These are phyloP conservation scores for Aspergillus pseudoviridinutans DNA, from an alignment of 2,329 filamentous ascomycete species.

Conservation along the genomic window DNA sequence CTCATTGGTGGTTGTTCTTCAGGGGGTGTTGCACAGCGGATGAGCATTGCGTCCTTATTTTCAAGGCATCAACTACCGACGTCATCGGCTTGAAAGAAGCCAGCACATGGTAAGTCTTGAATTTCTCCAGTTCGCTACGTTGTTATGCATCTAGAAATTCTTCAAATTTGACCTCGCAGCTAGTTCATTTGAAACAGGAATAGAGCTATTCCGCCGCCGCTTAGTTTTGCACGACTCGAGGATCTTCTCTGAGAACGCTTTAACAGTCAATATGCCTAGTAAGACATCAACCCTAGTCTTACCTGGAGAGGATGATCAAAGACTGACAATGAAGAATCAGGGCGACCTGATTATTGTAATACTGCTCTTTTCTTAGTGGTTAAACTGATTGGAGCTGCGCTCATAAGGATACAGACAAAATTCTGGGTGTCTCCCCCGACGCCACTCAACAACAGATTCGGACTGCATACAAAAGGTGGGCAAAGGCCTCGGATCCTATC, in stretches of 20 bases:
- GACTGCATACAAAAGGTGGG: conserved; percentile 85
- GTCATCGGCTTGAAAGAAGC: not conserved
- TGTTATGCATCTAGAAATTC: not conserved
- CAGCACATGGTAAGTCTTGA: not conserved
- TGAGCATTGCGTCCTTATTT: not conserved
- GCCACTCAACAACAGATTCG: conserved; percentile 81
- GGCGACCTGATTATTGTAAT: conserved; percentile 41
- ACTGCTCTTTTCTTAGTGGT: not conserved
- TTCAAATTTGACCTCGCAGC: not conserved
- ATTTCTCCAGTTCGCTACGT: not conserved
- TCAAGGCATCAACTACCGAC: not conserved
- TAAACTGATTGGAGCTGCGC: not conserved
- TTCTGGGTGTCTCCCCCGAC: conserved; percentile 68
- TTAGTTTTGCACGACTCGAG: not conserved
- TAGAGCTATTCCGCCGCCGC: not conserved
- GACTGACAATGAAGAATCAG: conserved; percentile 6
- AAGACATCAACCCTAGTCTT: conserved; percentile 8
- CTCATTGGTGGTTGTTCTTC: not conserved
- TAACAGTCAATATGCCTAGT: conserved; percentile 20
- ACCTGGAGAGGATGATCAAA: not conserved
- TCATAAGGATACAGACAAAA: conserved; percentile 54
- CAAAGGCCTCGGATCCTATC: not conserved
- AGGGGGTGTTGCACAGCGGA: not conserved
- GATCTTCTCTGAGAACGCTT: not conserved
- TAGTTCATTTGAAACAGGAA: not conserved